phyloP scores from a whole-genome alignment of 345 rosid genomes.

The Corymbia maculata region DNA sequence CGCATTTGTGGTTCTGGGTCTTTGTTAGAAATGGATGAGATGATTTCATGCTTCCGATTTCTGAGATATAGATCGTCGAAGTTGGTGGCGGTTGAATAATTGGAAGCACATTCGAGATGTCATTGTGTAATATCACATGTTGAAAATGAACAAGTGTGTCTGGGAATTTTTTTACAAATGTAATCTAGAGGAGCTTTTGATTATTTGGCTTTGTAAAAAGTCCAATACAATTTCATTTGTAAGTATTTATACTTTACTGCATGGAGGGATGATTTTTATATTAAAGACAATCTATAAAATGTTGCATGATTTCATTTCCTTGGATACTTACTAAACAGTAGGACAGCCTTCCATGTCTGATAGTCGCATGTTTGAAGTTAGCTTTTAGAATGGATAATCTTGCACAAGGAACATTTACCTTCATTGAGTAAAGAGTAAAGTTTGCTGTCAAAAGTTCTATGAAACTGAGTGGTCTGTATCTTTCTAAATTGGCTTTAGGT shows the following conservation, averaged over 20 bases:
- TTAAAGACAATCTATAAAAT: neutral
- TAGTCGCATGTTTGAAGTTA: neutral
- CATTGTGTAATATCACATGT: neutral
- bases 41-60: neutral
- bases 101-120: neutral
- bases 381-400: neutral
- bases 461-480: neutral
- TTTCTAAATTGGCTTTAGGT: slow-evolving; percentile 23
- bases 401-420: neutral
- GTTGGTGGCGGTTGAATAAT: neutral
- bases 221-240: neutral
- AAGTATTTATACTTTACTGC: neutral
- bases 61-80: neutral
- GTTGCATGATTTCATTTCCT: neutral
- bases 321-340: neutral
- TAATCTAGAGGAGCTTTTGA: neutral
- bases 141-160: neutral
- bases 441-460: neutral
- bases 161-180: neutral
- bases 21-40: neutral
- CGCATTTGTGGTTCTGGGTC: neutral
- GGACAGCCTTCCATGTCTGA: neutral
- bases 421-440: neutral
- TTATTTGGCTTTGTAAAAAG: neutral
- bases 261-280: neutral